A percentile compares a stretch with the other conserved stretches of the same genome.
Conservation (phyloP, 2,329 filamentous ascomycete species). For the Pseudogymnoascus sp. region DNA sequence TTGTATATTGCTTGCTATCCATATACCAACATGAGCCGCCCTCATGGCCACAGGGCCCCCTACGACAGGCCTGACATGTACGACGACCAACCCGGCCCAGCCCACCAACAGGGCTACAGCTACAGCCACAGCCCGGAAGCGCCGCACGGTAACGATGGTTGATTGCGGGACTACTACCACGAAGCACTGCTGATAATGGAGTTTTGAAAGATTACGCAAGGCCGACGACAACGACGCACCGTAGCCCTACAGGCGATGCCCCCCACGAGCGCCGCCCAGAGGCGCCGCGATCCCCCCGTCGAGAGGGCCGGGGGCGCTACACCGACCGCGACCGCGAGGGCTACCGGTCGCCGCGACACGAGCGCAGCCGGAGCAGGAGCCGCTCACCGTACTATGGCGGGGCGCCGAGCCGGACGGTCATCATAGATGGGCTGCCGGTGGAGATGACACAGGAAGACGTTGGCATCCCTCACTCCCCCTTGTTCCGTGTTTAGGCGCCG, state of each 20-base stretch:
- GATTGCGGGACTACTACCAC: conserved; percentile 18
- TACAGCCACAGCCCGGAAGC: conserved; percentile 23
- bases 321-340: conserved; percentile 29
- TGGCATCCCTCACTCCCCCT: conserved; percentile 34
- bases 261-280: conserved; percentile 31
- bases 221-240: conserved; percentile 21
- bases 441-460: conserved; percentile 46
- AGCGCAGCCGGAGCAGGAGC: conserved; percentile 20
- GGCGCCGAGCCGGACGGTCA: conserved; percentile 43
- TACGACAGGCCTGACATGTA: conserved; percentile 34
- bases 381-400: conserved; percentile 24
- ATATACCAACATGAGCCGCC: conserved; percentile 17
- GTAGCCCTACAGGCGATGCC: conserved; percentile 27
- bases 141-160: conserved; percentile 32
- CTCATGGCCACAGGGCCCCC: conserved; percentile 17
- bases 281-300: conserved; percentile 32
- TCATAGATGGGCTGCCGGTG: conserved; percentile 47
- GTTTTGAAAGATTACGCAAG: conserved; percentile 28
- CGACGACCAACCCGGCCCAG: conserved; percentile 32
- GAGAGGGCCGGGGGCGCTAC: conserved; percentile 27
- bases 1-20: neutral
- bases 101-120: conserved; percentile 15
- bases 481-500: conserved; percentile 7
- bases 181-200: conserved; percentile 29
- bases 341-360: conserved; percentile 24